Base-by-base conservation (phyloP, 2,329 filamentous ascomycete genomes). In the Aureobasidium lini region DNA sequence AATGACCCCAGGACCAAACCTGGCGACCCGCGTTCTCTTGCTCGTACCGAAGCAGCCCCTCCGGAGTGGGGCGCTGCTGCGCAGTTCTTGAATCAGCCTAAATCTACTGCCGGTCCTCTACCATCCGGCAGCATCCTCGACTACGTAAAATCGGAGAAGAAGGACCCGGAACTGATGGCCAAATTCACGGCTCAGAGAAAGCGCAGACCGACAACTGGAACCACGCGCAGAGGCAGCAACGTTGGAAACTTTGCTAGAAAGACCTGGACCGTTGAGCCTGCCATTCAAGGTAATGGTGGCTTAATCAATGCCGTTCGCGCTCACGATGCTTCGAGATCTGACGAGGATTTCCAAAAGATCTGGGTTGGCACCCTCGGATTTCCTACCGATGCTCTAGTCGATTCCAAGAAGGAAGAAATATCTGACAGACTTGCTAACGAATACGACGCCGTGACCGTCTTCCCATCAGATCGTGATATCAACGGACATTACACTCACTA, bases 401-500 rank as follows among this genome's bases (percentile, higher is more conserved):
- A 86, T 43, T 84, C 86, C 66, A 85, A 89, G 68, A 93, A 88
- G 70, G 81, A 88, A 60, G 89, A 93, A 56, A 96, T 97, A 63
- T 85, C 90, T 64, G 88, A 94, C 69, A 84, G 83, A 59, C 76
- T 97, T 8, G 85, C 89, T 50, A 88, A 86, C 29, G 89, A 96
- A 69, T 86, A 89, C 71, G 85, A 94, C 66, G 91, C 90, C 67
- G 74, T 95, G 64, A 85, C 88, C 2, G 91, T 96, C 36, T 95
- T 88, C 71, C 88, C 89, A 72, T 88, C 85, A 62, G 93, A 97
- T 75, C 90, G 88, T 70, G 92, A 97, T 73, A 91, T 96, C 70
- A 88, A 96, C 68, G 91, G 92, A 1, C 92, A 96, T 74, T 97
- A 97, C 70, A 84, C 87, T 11, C 92, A 96, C 74, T 97, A 94